Base-by-base conservation (phyloP, 2,329 filamentous ascomycete species). In the Verticillium isaacii region DNA sequence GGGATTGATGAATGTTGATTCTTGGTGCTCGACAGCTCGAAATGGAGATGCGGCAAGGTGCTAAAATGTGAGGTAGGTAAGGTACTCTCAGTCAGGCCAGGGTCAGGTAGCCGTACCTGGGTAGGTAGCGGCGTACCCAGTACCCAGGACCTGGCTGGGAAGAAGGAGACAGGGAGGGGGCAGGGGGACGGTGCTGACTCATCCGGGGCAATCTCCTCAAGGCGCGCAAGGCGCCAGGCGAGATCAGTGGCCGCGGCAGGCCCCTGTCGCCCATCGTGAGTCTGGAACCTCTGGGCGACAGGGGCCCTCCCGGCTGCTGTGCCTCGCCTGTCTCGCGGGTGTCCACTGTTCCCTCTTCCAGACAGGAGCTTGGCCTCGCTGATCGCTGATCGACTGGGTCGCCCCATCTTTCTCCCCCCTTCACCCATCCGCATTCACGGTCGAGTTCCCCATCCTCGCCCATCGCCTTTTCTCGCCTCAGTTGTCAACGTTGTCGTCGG, bases 281-380 rank as follows among this genome's bases (percentile, higher is more conserved):
- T 50, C 45, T 58, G 36, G 37, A 58, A 25, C 57, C 4, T n/a
- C 57, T 58, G 57, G 57, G 57, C 57, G 37, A 58, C 55, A 34
- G 34, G 55, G 55, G 55, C 11, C n/a, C 45, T 50, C 45, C 45
- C 45, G 19, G 45, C 45, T 50, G 19, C 23, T n/a, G 8, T 50
- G 45, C 23, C n/a, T 50, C 9, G 45, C 45, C 45, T 50, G n/a
- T 50, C n/a, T 50, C 19, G 45, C 19, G n/a, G n/a, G 19, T 23
- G 45, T 12, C 45, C 45, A 25, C 45, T 50, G 45, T 50, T 50
- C 19, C 45, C 45, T 50, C 19, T 50, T 50, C 45, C 45, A 50
- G 45, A 50, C 45, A 50, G 45, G 45, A 50, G 45, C 45, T 50
- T 50, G 45, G n/a, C 45, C 39, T 50, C 45, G 45, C 45, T 50